Conservation (phyloP, 129 eudicot genomes). For the Helianthus annuus region HanXRQr2.0-SUNRISE NC_035436.2:197045759-197046258, state of each 20-base stretch:
- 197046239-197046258: background rate
- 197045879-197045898: too few relatives aligned
- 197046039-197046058: conserved; percentile 5
- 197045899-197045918: too few relatives aligned
- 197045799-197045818: too few relatives aligned
- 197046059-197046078: background rate
- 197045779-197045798: too few relatives aligned
- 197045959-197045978: conserved; percentile 21
- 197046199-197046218: conserved; percentile 22
- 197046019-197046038: background rate
- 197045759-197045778: too few relatives aligned
- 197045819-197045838: too few relatives aligned
- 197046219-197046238: conserved; percentile 30
- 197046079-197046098: conserved; percentile 50
- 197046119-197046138: conserved; percentile 51
- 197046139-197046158: conserved; percentile 38
- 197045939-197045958: conserved; percentile 9
- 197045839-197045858: too few relatives aligned
- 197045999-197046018: conserved; percentile 14
- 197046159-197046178: conserved; percentile 31
- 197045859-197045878: too few relatives aligned
- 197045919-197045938: conserved; percentile 25
- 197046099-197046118: conserved; percentile 83
- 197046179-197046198: conserved; percentile 17
- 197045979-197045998: conserved; percentile 21